Percentiles rank a stretch among this genome's conserved stretches.
These are phyloP conservation scores for Neobulgaria alba DNA, from an alignment of 2,329 filamentous ascomycete genomes.

Conservation along the genomic window DNA sequence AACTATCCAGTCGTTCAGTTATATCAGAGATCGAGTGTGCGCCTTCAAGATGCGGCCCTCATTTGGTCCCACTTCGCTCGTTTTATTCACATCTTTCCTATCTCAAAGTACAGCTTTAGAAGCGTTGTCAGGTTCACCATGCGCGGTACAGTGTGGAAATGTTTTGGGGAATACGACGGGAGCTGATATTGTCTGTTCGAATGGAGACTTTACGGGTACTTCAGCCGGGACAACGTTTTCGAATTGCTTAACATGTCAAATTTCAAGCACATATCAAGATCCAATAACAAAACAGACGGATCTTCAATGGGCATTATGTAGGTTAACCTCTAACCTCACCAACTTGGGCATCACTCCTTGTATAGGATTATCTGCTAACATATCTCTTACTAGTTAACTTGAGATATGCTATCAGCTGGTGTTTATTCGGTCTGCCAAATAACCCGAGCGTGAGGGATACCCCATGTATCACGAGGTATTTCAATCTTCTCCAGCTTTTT, in stretches of 20 bases:
- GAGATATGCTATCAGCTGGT: slow-evolving; percentile 46
- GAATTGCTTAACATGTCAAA: slow-evolving; percentile 22
- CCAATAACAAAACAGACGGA: slow-evolving; percentile 39
- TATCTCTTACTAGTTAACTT: slow-evolving; percentile 42
- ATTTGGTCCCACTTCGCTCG: slow-evolving; percentile 9
- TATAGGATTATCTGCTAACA: slow-evolving; percentile 39
- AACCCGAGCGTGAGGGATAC: slow-evolving; percentile 34
- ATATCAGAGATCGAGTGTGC: background rate
- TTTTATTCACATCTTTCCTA: slow-evolving; percentile 16
- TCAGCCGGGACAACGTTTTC: slow-evolving; percentile 11
- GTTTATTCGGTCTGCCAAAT: slow-evolving; percentile 42
- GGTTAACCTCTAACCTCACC: too few species aligned
- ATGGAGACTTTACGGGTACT: slow-evolving; percentile 2
- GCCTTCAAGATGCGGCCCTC: slow-evolving; percentile 19
- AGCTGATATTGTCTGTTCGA: slow-evolving; percentile 20
- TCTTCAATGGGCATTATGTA: slow-evolving; percentile 46
- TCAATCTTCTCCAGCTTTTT: background rate
- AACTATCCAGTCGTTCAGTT: slow-evolving; percentile 2
- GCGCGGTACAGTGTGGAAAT: slow-evolving; percentile 25
- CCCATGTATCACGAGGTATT: slow-evolving; percentile 43
- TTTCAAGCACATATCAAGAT: slow-evolving; percentile 38
- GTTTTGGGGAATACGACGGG: slow-evolving; percentile 17
- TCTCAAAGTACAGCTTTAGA: slow-evolving; percentile 15
- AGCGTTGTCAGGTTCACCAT: slow-evolving; percentile 20
- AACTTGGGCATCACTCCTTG: slow-evolving; percentile 49